Evolutionary conservation across 371 early-diverging fungal species (phyloP), one percentile per base, ranked within the genome.

Genomic region (Mucor circinelloides): DNA sequence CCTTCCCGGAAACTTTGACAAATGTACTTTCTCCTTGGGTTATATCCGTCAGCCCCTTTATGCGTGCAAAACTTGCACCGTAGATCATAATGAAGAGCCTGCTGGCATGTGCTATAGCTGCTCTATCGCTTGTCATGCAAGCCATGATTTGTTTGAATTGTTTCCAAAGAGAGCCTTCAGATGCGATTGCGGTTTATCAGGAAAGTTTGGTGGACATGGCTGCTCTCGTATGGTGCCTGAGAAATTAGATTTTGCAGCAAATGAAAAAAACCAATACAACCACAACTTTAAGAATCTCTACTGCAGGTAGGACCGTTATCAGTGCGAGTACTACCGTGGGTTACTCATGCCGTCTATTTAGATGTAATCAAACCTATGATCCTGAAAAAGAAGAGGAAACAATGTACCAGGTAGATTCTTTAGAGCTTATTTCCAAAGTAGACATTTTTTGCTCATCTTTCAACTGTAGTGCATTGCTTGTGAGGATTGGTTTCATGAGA

Each of bases 401-500:
- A 58, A 95, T 97, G 97, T 78, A 89, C 32, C 93, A 86, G 59
- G 85, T 81, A 82, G 21, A 48, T 25, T 10, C 10, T 5, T 13
- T 13, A 3, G 5, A 21, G 21, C 10, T 8, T n/a, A n/a, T n/a
- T 21, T 44, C 19, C 2, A 19, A 46, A 21, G 2, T n/a, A 10
- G 12, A 19, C 7, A 2, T 27, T 15, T n/a, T 10, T 58, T 58
- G 25, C 32, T 32, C 6, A 23, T 57, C 17, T 6, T 17, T 17
- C 17, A 8, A 58, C 30, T 56, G 9, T 68, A 95, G 82, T 97
- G 97, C 67, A 73, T 89, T 36, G 64, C 88, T 0, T 97, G 97
- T 74, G 90, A 93, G 70, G 95, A 93, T 71, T 93, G 93, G 95
- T 92, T 89, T 73, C 95, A 95, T 78, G 90, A 92, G 31, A 70